Evolutionary conservation across 2,329 filamentous ascomycete species (phyloP).

Genomic region (Uncinocarpus reesii): DNA sequence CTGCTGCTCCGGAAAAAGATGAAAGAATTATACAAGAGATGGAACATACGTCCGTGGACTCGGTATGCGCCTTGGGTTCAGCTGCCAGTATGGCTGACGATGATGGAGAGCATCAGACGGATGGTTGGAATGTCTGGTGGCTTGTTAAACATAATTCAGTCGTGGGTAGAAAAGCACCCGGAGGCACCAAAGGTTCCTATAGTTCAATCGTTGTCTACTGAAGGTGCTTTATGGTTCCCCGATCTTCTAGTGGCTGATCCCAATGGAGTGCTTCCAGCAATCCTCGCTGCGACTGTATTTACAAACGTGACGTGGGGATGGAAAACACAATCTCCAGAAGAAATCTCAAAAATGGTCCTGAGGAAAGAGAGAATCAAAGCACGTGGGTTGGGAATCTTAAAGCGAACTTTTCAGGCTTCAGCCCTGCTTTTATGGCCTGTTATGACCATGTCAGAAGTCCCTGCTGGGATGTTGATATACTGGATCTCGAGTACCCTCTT

Average conservation of each 20-base stretch:
- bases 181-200: conserved; percentile 20
- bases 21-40: conserved; percentile 26
- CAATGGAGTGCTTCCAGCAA: conserved; percentile 39
- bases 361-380: conserved; percentile 6
- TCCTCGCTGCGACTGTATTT: conserved; percentile 42
- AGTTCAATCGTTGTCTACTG: conserved; percentile 44
- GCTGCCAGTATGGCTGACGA: conserved; percentile 38
- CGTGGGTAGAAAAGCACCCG: conserved; percentile 18
- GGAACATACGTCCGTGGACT: conserved; percentile 28
- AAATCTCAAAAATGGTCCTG: conserved; percentile 12
- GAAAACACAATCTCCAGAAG: conserved; percentile 20
- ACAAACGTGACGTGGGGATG: conserved; percentile 34
- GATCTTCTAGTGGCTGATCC: conserved; percentile 47
- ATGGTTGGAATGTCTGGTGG: conserved; percentile 39
- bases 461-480: conserved; percentile 40
- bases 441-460: conserved; percentile 29
- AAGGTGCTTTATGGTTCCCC: conserved; percentile 53
- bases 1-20: conserved; percentile 22
- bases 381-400: conserved; percentile 22
- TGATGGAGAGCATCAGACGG: conserved; percentile 40
- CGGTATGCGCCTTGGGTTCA: conserved; percentile 30
- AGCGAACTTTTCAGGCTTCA: conserved; percentile 28
- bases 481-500: conserved; percentile 40
- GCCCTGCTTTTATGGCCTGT: conserved; percentile 34
- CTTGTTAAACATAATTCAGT: conserved; percentile 32